Conservation (phyloP, 805 yeast genomes). For the Lachancea kluyveri region DNA sequence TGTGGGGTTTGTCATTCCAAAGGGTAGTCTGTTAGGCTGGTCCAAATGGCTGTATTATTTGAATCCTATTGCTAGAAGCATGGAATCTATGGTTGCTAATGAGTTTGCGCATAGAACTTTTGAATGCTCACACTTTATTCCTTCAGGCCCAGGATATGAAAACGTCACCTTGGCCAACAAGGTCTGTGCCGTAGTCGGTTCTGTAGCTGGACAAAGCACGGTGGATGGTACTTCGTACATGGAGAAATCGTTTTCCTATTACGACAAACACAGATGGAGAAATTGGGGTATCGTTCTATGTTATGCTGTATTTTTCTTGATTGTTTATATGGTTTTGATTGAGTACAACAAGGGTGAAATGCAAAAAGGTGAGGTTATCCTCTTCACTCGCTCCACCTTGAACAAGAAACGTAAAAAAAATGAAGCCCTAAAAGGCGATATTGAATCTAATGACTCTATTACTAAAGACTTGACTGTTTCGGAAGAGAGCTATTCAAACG, state of each 20-base stretch:
- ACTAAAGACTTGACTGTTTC: conserved; percentile 7
- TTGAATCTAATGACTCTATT: conserved; percentile 7
- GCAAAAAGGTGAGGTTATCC: conserved; percentile 57
- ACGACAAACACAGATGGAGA: conserved; percentile 48
- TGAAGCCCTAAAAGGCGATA: conserved; percentile 14
- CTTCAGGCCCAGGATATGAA: conserved; percentile 38
- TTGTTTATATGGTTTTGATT: conserved; percentile 40
- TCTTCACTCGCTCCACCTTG: conserved; percentile 45
- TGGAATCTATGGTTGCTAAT: conserved; percentile 40
- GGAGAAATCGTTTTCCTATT: conserved; percentile 35
- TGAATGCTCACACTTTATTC: conserved; percentile 34
- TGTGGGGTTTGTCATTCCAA: conserved; percentile 41
- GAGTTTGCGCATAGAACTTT: conserved; percentile 36
- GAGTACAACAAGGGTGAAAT: conserved; percentile 48
- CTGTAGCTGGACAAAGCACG: conserved; percentile 38
- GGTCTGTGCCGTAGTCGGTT: conserved; percentile 47
- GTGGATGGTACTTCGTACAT: conserved; percentile 47
- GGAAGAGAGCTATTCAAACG: conserved; percentile 10
- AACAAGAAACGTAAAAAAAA: conserved; percentile 30
- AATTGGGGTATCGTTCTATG: conserved; percentile 52
- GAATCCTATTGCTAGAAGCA: conserved; percentile 38
- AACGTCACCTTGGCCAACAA: conserved; percentile 19
- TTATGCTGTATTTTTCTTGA: conserved; percentile 46
- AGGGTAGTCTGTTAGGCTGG: conserved; percentile 40
- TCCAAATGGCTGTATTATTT: conserved; percentile 41